Conservation (phyloP, 1,139 yeast species). For the Saccharomyces hybrid region DNA sequence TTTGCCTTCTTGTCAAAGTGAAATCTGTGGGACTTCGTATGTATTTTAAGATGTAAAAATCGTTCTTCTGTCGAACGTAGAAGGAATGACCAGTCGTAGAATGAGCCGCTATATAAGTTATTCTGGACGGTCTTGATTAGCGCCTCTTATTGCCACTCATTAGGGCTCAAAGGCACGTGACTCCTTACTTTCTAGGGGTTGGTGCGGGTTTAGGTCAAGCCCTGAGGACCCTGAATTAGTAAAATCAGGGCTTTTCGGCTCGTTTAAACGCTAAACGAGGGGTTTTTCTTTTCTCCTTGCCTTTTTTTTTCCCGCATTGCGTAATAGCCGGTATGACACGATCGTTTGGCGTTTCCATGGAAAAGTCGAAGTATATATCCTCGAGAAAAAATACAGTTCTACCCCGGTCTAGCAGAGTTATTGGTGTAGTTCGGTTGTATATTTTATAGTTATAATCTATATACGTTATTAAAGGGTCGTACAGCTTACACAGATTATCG, state of each 20-base stretch:
- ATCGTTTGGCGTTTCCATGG: slow-evolving; percentile 1
- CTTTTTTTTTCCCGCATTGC: not conserved
- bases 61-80: not conserved
- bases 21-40: not conserved
- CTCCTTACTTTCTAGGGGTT: not conserved
- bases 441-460: too few species aligned
- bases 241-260: not conserved
- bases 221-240: not conserved
- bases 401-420: slow-evolving; percentile 28
- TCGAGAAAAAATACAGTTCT: slow-evolving; percentile 40
- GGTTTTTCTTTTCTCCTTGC: slow-evolving; percentile 1
- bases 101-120: not conserved
- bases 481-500: not conserved
- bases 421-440: too few species aligned
- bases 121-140: not conserved
- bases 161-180: not conserved
- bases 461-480: not conserved
- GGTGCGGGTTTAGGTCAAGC: not conserved
- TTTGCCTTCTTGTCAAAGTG: not conserved
- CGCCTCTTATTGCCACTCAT: not conserved
- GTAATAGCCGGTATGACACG: not conserved
- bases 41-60: not conserved
- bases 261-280: not conserved
- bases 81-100: not conserved
- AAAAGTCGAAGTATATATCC: not conserved